Evolutionary conservation across 108 stramenopile species (phyloP), one percentile per base, ranked within the genome.

Genomic region (Cyclotella distinguenda): DNA sequence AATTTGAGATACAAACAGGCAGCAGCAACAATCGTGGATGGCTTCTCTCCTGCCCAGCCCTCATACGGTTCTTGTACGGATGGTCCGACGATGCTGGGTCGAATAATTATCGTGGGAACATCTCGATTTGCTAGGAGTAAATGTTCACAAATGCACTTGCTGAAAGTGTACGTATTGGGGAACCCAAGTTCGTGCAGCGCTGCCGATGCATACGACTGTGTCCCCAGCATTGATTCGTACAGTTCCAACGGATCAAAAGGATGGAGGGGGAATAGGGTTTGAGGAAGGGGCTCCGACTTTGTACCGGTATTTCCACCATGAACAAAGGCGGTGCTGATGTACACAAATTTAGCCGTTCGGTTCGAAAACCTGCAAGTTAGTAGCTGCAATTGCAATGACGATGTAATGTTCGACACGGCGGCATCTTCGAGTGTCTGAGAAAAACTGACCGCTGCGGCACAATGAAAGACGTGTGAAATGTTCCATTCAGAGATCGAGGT

Each of bases 31-130:
- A 95, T 77, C 28, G 94, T 95, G 26, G 90, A 89, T 34, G 90
- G 90, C 48, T 78, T 87, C n/a, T 85, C 75, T 26, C 94, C 94
- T 9, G 89, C 86, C 90, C 88, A 95, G 11, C 90, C 90, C 67
- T 88, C 87, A 39, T 61, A 83, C 19, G 94, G 90, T 54, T 78
- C 60, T 39, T 85, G 76, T 9, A 81, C 60, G 21, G 89, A 79
- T 40, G 94, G 94, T 6, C 94, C 90, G 15, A 95, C 91, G 57
- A 95, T 92, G 61, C 90, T 85, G 11, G 94, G 94, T 60, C 94
- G 78, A 18, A 92, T 68, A 47, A 95, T 89, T 25, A 87, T 66
- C 2, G 90, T 95, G 26, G 86, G 50, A 2, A 79, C 60, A 21
- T 30, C 15, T 34, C 34, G 39, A 31, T 80, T 66, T 40, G 48